phyloP scores from a whole-genome alignment of 148 eudicot genomes.

The Pharnaceum exiguum region DNA sequence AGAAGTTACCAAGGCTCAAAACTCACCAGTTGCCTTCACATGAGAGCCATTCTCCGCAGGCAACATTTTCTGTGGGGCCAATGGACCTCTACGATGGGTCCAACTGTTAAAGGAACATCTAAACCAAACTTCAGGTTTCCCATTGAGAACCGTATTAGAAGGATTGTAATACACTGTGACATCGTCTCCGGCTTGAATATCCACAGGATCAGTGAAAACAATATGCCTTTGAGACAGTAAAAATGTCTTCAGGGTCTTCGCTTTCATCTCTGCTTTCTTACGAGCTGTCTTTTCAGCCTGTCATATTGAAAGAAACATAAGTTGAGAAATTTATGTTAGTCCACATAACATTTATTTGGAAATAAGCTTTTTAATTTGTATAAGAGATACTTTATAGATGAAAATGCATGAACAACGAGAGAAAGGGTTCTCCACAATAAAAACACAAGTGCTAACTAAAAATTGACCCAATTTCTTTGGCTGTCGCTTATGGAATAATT shows the following conservation, averaged over 20 bases:
- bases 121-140: conserved; percentile 93
- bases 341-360: no score
- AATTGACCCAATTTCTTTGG: no score
- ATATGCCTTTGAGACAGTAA: conserved; percentile 89
- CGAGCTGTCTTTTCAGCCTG: conserved; percentile 81
- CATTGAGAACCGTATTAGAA: conserved; percentile 75
- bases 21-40: conserved; percentile 71
- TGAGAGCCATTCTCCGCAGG: conserved; percentile 68
- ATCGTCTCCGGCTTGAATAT: conserved; percentile 67
- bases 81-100: conserved; percentile 83
- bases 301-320: conserved; percentile 3
- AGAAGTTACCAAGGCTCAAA: background rate
- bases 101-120: conserved; percentile 94
- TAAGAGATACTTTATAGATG: no score
- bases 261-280: conserved; percentile 79
- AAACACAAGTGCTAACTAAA: no score
- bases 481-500: no score
- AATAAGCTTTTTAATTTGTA: no score
- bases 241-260: conserved; percentile 67
- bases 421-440: no score
- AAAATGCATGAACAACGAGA: no score
- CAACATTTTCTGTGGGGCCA: conserved; percentile 87
- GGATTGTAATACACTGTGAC: conserved; percentile 87
- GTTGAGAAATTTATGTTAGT: background rate
- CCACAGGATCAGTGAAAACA: conserved; percentile 93